These are phyloP conservation scores for Jamesozyma hellenica DNA, from an alignment of 805 yeast species.

Conservation along the genomic window DNA sequence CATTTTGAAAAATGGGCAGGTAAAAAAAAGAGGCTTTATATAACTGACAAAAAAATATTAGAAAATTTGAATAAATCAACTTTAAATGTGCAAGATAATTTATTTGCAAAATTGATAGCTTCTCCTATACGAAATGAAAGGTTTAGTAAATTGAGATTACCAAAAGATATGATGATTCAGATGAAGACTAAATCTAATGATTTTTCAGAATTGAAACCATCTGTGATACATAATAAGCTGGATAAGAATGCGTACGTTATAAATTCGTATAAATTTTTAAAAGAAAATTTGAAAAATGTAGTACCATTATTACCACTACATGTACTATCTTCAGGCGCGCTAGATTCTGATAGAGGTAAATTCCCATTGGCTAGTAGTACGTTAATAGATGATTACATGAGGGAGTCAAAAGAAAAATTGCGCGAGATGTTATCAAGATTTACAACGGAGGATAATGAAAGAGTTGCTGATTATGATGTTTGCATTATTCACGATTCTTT, in stretches of 20 bases:
- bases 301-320: slow-evolving; percentile 1
- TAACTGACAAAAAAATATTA: background rate
- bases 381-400: background rate
- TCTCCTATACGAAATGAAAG: slow-evolving; percentile 38
- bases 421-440: background rate
- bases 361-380: too few relatives aligned
- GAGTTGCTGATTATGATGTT: background rate
- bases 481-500: background rate
- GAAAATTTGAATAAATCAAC: background rate
- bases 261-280: slow-evolving; percentile 9
- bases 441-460: background rate
- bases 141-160: slow-evolving; percentile 29
- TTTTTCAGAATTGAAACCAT: slow-evolving; percentile 1
- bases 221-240: slow-evolving; percentile 7
- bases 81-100: slow-evolving; percentile 24
- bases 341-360: too few relatives aligned
- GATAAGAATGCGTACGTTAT: slow-evolving; percentile 20
- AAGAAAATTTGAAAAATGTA: slow-evolving; percentile 1
- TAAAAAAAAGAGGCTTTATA: slow-evolving; percentile 16
- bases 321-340: background rate
- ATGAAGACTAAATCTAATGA: slow-evolving; percentile 20
- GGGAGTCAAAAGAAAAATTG: background rate
- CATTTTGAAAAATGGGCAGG: slow-evolving; percentile 30
- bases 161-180: slow-evolving; percentile 32
- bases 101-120: slow-evolving; percentile 32